These are phyloP conservation scores for Kodamaea anthophila DNA, from an alignment of 1,139 yeast genomes.

Conservation along the genomic window DNA sequence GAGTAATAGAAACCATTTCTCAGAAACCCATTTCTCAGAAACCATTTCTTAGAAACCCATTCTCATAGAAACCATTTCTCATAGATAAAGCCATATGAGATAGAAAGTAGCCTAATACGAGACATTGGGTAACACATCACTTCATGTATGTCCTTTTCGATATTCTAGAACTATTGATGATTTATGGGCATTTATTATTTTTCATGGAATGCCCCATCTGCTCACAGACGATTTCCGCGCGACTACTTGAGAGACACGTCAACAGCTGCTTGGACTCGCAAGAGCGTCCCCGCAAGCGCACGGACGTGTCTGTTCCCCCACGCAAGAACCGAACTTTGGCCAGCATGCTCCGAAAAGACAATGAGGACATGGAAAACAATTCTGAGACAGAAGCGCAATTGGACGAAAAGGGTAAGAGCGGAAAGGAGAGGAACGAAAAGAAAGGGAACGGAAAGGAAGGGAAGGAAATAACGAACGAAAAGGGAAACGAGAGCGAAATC, in stretches of 20 bases:
- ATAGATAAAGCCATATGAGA: too few species aligned
- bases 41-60: too few species aligned
- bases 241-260: conserved; percentile 35
- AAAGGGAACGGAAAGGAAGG: neutral
- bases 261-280: conserved; percentile 30
- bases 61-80: too few species aligned
- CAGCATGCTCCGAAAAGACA: conserved; percentile 22
- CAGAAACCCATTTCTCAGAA: too few species aligned
- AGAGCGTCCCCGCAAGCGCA: conserved; percentile 7
- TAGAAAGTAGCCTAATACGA: too few species aligned
- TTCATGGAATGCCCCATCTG: conserved; percentile 32
- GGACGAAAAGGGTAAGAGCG: neutral
- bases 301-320: too few species aligned
- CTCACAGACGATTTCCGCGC: conserved; percentile 16
- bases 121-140: too few species aligned
- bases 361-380: neutral
- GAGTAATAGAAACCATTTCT: too few species aligned
- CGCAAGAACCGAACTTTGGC: conserved; percentile 16
- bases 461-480: conserved; percentile 10
- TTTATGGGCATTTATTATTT: too few species aligned
- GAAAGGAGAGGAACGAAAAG: neutral
- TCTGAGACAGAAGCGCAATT: neutral
- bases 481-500: neutral
- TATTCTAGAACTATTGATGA: too few species aligned
- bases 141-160: too few species aligned